These are phyloP conservation scores for Astrephomene gubernaculifera DNA, from an alignment of 139 green algal species.

Conservation along the genomic window DNA sequence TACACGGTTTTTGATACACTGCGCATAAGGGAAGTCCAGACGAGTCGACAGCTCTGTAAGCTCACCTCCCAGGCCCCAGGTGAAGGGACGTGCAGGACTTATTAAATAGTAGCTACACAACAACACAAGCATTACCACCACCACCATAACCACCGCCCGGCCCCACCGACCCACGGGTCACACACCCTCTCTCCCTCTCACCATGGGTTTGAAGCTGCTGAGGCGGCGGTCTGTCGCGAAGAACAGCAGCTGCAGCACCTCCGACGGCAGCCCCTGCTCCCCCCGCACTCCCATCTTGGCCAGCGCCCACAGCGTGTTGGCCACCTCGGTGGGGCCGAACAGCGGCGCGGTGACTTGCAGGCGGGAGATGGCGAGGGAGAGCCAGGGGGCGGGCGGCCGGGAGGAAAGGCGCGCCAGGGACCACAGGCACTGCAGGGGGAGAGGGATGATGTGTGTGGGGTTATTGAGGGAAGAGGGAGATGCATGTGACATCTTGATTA, in stretches of 20 bases:
- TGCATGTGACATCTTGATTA: no score
- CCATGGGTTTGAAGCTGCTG: slow-evolving; percentile 53
- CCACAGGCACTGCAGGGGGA: slow-evolving; percentile 30
- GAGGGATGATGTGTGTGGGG: neutral
- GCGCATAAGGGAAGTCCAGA: no score
- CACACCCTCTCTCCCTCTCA: neutral
- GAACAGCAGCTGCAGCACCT: slow-evolving; percentile 53
- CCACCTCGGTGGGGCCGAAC: slow-evolving; percentile 36
- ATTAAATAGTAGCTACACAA: no score
- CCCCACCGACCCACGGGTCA: neutral
- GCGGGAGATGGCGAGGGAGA: neutral
- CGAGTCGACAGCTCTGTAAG: no score
- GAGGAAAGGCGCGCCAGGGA: slow-evolving; percentile 36
- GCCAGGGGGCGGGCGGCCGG: neutral
- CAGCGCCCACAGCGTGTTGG: slow-evolving; percentile 57
- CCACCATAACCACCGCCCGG: no score
- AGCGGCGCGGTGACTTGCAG: slow-evolving; percentile 6
- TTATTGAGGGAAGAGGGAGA: neutral
- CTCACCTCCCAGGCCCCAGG: no score
- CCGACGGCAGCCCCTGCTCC: slow-evolving; percentile 15
- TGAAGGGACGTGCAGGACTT: no score
- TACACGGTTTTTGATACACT: no score
- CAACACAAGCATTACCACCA: no score
- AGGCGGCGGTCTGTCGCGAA: slow-evolving; percentile 48
- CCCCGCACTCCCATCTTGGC: slow-evolving; percentile 29